Conservation (phyloP, 2,329 filamentous ascomycete genomes). For the Tolypocladium ovalisporum region DNA sequence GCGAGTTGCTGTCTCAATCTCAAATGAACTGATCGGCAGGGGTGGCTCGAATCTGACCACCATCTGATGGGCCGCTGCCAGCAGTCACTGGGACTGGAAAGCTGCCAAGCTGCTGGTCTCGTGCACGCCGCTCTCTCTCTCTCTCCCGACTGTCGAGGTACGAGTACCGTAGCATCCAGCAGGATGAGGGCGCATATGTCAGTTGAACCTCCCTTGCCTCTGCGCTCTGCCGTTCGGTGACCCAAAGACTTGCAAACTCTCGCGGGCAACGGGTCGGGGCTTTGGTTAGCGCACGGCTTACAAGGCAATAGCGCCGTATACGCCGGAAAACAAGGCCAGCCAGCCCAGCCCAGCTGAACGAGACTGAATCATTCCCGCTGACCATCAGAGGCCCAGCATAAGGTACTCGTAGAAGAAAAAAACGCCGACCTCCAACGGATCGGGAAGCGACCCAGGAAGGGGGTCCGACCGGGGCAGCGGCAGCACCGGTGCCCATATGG, state of each 20-base stretch:
- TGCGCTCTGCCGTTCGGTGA: background rate
- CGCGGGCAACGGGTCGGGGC: background rate
- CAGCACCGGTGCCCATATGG: background rate
- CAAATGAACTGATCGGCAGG: background rate
- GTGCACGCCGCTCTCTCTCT: background rate
- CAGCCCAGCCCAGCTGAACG: background rate
- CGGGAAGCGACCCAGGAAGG: background rate
- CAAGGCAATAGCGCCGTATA: background rate
- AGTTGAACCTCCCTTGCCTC: background rate
- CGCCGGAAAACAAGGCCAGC: background rate
- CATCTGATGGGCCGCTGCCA: background rate
- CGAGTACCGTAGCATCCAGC: background rate
- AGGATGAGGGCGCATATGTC: background rate
- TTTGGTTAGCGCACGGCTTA: background rate
- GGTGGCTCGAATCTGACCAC: background rate
- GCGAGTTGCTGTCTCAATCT: background rate
- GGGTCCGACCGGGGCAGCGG: background rate
- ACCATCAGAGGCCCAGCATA: background rate
- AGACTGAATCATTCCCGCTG: background rate
- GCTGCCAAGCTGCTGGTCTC: background rate
- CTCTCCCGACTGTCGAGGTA: background rate
- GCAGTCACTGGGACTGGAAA: background rate
- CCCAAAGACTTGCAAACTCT: background rate
- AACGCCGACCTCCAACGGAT: background rate
- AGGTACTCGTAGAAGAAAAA: background rate